Evolutionary conservation across 2,329 filamentous ascomycete genomes (phyloP), one percentile per base, ranked within the genome.

Genomic region (Samsoniella hepiali): DNA sequence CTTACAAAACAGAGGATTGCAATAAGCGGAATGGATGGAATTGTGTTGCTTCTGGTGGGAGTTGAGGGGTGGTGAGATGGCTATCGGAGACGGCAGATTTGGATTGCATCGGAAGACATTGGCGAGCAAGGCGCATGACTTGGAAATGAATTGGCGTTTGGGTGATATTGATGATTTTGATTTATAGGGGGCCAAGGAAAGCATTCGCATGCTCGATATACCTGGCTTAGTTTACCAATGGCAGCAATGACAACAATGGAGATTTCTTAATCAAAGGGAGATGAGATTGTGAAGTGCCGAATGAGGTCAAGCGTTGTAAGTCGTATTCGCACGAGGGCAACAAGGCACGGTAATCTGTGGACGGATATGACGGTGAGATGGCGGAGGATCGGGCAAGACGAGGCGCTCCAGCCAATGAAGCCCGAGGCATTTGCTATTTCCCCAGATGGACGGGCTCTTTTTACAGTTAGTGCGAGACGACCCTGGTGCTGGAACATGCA

Each of bases 351-450:
- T 22, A 22, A 22, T 22, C 22, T 22, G 22, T 22, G 22, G 22
- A 22, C 22, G 22, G 22, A 22, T 22, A 44, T 44, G 36, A 57
- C 8, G 29, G 38, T 57, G 40, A 57, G 40, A 44, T 29, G 51
- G 22, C 17, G 32, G 34, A 55, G 51, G 51, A 9, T 44, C n/a
- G 27, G 40, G 36, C 27, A 40, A 29, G 15, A 55, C 3, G 51
- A 40, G 44, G 22, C 13, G 29, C 13, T 31, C 31, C n/a, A 34
- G 49, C 67, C 66, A 67, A 68, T 68, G 27, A 29, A 47, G 15
- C 34, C 13, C 15, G 11, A 51, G 61, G 27, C 38, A 63, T 55
- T 63, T 59, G 55, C 42, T 51, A 67, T 63, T 68, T 66, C 58
- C 50, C 63, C 66, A 62, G 31, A 59, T 13, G 17, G 57, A 38